phyloP scores from a whole-genome alignment of 495 filamentous ascomycete species.

The Podospora anserina region DNA sequence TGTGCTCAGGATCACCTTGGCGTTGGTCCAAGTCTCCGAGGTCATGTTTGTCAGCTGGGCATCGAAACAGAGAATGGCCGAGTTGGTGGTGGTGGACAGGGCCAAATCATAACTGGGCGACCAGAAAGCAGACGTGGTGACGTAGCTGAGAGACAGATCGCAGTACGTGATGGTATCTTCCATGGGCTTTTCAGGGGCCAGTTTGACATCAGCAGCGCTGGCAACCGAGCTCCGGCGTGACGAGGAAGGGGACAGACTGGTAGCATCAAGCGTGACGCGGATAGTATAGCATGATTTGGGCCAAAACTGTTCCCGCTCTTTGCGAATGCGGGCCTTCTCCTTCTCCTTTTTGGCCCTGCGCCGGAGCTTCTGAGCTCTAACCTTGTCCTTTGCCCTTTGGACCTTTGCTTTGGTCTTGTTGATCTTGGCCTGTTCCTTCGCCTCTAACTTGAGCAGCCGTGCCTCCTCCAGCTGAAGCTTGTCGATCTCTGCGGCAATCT shows the following conservation, averaged over 20 bases:
- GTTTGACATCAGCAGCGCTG: conserved; percentile 35
- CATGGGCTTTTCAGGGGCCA: conserved; percentile 27
- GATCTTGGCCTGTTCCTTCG: conserved; percentile 29
- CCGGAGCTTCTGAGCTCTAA: conserved; percentile 38
- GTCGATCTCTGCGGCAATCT: conserved; percentile 38
- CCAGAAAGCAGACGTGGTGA: conserved; percentile 62
- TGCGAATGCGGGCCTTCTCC: conserved; percentile 50
- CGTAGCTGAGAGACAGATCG: conserved; percentile 59
- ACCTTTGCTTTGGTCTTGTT: conserved; percentile 42
- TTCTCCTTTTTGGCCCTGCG: conserved; percentile 43
- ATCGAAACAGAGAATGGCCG: conserved; percentile 58
- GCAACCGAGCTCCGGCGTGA: conserved; percentile 56
- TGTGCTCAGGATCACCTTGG: conserved; percentile 63
- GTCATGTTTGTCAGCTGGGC: conserved; percentile 63
- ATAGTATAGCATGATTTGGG: conserved; percentile 57
- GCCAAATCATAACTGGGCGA: conserved; percentile 62
- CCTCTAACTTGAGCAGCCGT: conserved; percentile 27
- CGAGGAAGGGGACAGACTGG: conserved; percentile 49
- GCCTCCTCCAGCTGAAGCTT: conserved; percentile 34
- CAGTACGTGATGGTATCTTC: conserved; percentile 35
- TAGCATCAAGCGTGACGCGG: conserved; percentile 55
- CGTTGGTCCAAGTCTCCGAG: conserved; percentile 65
- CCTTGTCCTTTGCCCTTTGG: conserved; percentile 37
- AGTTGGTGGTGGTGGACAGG: conserved; percentile 54
- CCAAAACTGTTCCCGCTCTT: conserved; percentile 55